Evolutionary conservation across 352 stramenopile genomes (phyloP).

Genomic region (Globisporangium megalacanthum): DNA sequence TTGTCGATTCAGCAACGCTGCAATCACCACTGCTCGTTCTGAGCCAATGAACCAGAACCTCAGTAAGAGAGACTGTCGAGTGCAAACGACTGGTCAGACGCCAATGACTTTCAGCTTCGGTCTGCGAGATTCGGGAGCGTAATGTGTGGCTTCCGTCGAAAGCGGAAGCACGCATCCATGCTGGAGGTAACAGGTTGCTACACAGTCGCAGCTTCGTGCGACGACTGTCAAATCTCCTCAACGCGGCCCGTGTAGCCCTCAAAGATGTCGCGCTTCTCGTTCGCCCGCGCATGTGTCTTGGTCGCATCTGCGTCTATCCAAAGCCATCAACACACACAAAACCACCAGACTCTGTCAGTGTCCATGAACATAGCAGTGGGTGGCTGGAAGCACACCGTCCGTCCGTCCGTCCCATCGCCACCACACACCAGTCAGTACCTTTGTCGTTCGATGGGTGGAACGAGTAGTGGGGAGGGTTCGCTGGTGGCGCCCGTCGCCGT

Average conservation of each 20-base stretch:
- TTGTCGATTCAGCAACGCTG: too few relatives aligned
- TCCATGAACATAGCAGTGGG: too few relatives aligned
- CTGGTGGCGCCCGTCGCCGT: slow-evolving; percentile 31
- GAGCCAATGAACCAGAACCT: too few relatives aligned
- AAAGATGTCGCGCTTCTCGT: slow-evolving; percentile 66
- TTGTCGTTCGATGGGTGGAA: slow-evolving; percentile 47
- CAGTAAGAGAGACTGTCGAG: too few relatives aligned
- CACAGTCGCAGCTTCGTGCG: neutral
- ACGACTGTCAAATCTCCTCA: slow-evolving; percentile 47
- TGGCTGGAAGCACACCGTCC: neutral
- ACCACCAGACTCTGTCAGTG: neutral
- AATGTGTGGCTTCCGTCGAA: too few relatives aligned
- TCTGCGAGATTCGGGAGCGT: too few relatives aligned
- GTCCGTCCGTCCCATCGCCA: too few relatives aligned
- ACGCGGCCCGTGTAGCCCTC: slow-evolving; percentile 59
- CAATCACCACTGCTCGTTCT: too few relatives aligned
- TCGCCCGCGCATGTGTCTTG: slow-evolving; percentile 21
- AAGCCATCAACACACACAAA: neutral
- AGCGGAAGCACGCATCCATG: too few relatives aligned
- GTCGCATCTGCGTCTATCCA: slow-evolving; percentile 8
- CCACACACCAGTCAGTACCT: slow-evolving; percentile 14
- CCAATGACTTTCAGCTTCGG: too few relatives aligned
- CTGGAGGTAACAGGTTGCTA: too few relatives aligned
- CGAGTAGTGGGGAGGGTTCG: slow-evolving; percentile 69
- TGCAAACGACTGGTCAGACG: too few relatives aligned